Conservation (phyloP, 441 rosid genomes). For the Populus trichocarpa region DNA sequence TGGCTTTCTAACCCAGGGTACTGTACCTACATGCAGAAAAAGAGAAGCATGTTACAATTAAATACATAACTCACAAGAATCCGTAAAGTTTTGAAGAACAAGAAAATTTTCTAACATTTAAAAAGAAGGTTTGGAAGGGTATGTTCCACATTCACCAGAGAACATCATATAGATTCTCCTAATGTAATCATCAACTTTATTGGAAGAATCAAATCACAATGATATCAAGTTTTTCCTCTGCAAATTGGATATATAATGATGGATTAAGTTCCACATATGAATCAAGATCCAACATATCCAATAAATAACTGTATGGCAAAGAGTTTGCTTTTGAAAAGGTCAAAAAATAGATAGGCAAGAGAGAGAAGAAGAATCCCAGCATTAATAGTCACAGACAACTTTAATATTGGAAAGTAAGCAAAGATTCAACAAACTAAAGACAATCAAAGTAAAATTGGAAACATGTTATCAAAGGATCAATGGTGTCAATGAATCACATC, state of each 20-base stretch:
- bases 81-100: neutral
- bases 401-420: neutral
- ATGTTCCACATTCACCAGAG: neutral
- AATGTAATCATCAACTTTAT: neutral
- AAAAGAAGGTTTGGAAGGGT: neutral
- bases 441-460: neutral
- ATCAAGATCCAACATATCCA: neutral
- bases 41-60: neutral
- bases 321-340: neutral
- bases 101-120: neutral
- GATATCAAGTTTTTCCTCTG: neutral
- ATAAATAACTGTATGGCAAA: neutral
- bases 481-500: neutral
- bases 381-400: neutral
- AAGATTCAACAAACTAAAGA: neutral
- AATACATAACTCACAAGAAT: neutral
- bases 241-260: neutral
- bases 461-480: neutral
- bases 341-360: neutral
- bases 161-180: neutral
- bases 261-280: neutral
- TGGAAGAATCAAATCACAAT: neutral
- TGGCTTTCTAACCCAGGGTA: constrained; percentile 76
- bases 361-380: neutral
- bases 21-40: constrained; percentile 51